Percentiles rank a stretch among this genome's conserved stretches.
These are phyloP conservation scores for Annulohypoxylon nitens DNA, from an alignment of 495 filamentous ascomycete genomes.

Conservation along the genomic window DNA sequence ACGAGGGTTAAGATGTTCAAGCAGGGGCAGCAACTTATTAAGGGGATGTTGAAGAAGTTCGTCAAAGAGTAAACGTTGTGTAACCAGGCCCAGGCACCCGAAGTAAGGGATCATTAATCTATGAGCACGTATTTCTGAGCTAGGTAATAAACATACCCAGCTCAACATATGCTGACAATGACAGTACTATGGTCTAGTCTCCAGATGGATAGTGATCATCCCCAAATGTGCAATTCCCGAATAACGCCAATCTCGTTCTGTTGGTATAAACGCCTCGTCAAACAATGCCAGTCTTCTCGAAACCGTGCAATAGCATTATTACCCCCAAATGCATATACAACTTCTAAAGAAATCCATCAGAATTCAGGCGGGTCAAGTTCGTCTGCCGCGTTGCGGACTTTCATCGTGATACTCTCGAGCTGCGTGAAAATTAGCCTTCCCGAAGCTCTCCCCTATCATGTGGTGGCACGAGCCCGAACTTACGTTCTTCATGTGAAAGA, in stretches of 20 bases:
- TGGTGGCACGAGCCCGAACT: conserved; percentile 4
- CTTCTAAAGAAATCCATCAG: neutral
- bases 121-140: neutral
- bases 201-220: neutral
- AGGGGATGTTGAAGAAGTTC: conserved; percentile 22
- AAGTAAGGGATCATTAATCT: neutral
- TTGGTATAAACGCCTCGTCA: neutral
- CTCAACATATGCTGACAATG: neutral
- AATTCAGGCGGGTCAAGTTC: conserved; percentile 47
- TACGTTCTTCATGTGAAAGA: conserved; percentile 53
- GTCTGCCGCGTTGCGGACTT: conserved; percentile 53
- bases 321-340: no score
- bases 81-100: no score
- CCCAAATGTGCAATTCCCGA: neutral
- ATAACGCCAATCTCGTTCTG: neutral
- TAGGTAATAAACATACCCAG: neutral
- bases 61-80: conserved; percentile 18
- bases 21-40: conserved; percentile 33
- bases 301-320: neutral
- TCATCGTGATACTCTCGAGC: conserved; percentile 47
- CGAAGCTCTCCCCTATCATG: no score
- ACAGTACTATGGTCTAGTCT: conserved; percentile 1
- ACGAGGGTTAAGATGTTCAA: conserved; percentile 28
- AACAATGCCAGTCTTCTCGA: neutral
- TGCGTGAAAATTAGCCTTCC: conserved; percentile 17